phyloP scores from a whole-genome alignment of 106 monocot genomes.

The Acorus gramineus region DNA sequence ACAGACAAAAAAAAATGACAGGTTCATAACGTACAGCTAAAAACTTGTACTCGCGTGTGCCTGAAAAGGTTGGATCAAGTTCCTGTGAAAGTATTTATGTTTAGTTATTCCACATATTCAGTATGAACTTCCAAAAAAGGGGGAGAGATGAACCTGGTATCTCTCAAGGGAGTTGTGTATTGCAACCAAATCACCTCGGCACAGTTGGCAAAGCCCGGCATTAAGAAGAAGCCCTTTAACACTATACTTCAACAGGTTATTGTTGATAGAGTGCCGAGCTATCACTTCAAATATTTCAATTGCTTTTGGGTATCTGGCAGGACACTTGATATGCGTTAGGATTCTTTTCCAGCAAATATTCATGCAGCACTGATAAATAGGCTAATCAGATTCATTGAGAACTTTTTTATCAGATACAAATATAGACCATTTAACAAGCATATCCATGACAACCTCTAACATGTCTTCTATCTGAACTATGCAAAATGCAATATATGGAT shows the following conservation, averaged over 20 bases:
- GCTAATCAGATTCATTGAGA: too few species aligned
- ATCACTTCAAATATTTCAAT: slow-evolving; percentile 73
- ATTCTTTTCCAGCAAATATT: too few species aligned
- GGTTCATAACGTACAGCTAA: slow-evolving; percentile 27
- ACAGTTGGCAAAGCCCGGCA: slow-evolving; percentile 87
- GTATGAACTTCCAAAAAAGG: too few species aligned
- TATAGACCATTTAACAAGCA: too few species aligned
- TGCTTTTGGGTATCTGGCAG: slow-evolving; percentile 71
- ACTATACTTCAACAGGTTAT: slow-evolving; percentile 77
- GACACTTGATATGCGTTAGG: too few species aligned
- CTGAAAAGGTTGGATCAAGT: slow-evolving; percentile 66
- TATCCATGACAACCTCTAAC: too few species aligned
- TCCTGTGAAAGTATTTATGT: slow-evolving; percentile 25
- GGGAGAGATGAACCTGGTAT: slow-evolving; percentile 45
- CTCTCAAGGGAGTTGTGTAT: slow-evolving; percentile 58
- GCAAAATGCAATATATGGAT: too few species aligned
- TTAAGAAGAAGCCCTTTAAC: slow-evolving; percentile 85
- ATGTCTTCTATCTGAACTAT: too few species aligned
- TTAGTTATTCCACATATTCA: neutral
- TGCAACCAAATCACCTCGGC: slow-evolving; percentile 76
- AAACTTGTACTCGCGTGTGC: slow-evolving; percentile 70
- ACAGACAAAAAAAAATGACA: too few species aligned
- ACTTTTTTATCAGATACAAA: too few species aligned
- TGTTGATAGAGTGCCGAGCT: slow-evolving; percentile 63
- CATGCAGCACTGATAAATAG: too few species aligned